phyloP scores from a whole-genome alignment of 768 basidiomycete species.

The Mycena vulgaris region DNA sequence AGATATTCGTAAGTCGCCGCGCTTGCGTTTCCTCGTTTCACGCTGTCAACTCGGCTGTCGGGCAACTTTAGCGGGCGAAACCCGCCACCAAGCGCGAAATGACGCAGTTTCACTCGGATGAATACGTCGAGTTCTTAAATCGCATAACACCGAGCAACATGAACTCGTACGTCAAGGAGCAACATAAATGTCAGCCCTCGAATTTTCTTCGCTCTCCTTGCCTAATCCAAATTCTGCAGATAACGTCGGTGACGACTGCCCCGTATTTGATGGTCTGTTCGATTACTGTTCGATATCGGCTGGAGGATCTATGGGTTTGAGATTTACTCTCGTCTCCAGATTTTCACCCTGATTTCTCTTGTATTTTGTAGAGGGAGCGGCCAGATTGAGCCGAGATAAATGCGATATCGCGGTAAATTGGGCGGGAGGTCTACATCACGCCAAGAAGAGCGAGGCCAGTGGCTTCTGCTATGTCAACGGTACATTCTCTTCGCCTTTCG shows the following conservation, averaged over 20 bases:
- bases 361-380: conserved; percentile 88
- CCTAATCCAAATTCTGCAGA: conserved; percentile 61
- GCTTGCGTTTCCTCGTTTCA: background rate
- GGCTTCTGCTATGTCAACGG: conserved; percentile 99
- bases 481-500: conserved; percentile 48
- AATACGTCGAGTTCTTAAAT: conserved; percentile 97
- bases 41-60: conserved; percentile 16
- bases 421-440: conserved; percentile 98
- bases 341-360: conserved; percentile 9
- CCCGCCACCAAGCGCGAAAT: conserved; percentile 99
- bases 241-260: conserved; percentile 99
- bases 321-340: background rate
- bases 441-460: conserved; percentile 98
- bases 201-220: conserved; percentile 18
- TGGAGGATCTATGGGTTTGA: conserved; percentile 98
- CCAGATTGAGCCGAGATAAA: conserved; percentile 94
- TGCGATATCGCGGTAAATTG: conserved; percentile 99
- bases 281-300: conserved; percentile 99
- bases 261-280: conserved; percentile 98
- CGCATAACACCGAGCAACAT: conserved; percentile 96
- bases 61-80: conserved; percentile 86
- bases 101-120: conserved; percentile 99
- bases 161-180: conserved; percentile 93
- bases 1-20: conserved; percentile 89
- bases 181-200: conserved; percentile 86